Conservation (phyloP, 208 protist species). For the Trypanosoma caninum region DNA sequence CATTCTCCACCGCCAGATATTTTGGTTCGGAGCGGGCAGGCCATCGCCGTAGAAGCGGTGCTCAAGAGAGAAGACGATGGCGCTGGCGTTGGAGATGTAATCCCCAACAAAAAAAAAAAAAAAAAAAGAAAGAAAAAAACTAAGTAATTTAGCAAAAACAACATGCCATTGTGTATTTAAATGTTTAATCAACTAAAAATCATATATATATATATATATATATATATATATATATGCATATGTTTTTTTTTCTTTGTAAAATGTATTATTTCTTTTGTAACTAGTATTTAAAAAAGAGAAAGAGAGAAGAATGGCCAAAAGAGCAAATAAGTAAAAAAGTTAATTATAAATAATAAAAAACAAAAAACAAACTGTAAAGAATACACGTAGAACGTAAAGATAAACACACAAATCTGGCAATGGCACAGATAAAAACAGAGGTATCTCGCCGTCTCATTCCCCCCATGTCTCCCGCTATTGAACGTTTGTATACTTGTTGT, state of each 20-base stretch:
- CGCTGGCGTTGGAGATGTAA: slow-evolving; percentile 14
- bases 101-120: slow-evolving; percentile 19
- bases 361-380: too few relatives aligned
- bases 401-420: too few relatives aligned
- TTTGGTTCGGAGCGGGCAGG: slow-evolving; percentile 27
- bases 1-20: slow-evolving; percentile 39
- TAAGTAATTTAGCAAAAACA: neutral
- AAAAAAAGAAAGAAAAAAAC: slow-evolving; percentile 15
- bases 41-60: slow-evolving; percentile 62
- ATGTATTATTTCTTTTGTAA: too few relatives aligned
- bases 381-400: too few relatives aligned
- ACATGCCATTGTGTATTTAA: too few relatives aligned
- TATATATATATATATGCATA: neutral
- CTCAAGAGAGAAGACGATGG: slow-evolving; percentile 39
- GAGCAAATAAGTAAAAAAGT: slow-evolving; percentile 6
- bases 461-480: neutral
- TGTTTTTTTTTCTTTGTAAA: neutral
- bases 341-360: too few relatives aligned
- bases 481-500: slow-evolving; percentile 12
- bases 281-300: too few relatives aligned
- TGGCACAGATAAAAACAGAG: too few relatives aligned
- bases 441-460: neutral
- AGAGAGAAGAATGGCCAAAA: slow-evolving; percentile 2
- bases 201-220: neutral
- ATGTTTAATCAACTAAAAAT: neutral